Evolutionary conservation across 2,329 filamentous ascomycete species (phyloP).

Genomic region (Cryoendolithus antarcticus): DNA sequence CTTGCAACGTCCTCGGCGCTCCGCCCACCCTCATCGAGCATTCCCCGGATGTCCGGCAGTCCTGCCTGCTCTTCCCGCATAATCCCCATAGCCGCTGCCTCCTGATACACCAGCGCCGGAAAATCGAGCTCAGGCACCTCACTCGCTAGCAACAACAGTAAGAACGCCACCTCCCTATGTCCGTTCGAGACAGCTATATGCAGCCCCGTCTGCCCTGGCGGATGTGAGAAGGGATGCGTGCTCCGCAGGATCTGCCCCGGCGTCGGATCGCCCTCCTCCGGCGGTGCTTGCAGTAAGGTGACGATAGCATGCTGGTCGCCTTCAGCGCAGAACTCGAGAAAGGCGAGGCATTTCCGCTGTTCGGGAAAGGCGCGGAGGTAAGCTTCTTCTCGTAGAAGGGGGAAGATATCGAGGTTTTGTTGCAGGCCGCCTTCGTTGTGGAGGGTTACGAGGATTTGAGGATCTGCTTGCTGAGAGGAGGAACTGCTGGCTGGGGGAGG

Average conservation of each 20-base stretch:
- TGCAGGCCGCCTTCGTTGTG: constrained; percentile 66
- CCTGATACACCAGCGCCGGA: constrained; percentile 47
- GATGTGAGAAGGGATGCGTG: constrained; percentile 49
- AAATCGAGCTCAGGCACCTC: constrained; percentile 46
- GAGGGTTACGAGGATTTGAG: constrained; percentile 52
- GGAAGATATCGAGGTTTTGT: constrained; percentile 57
- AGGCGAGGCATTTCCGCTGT: constrained; percentile 56
- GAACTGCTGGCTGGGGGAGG: constrained; percentile 38
- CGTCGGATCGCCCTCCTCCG: constrained; percentile 37
- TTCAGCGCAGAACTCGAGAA: constrained; percentile 62
- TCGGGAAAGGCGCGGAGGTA: constrained; percentile 59
- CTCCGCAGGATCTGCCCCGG: constrained; percentile 39
- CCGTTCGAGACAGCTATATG: constrained; percentile 59
- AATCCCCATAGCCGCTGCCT: constrained; percentile 47
- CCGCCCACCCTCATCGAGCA: constrained; percentile 42
- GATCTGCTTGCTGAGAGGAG: constrained; percentile 20
- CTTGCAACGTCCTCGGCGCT: constrained; percentile 40
- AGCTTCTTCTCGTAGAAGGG: constrained; percentile 59
- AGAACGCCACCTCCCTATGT: constrained; percentile 56
- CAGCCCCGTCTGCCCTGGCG: constrained; percentile 53
- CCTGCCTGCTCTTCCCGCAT: constrained; percentile 42
- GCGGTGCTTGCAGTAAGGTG: constrained; percentile 48
- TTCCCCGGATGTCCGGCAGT: constrained; percentile 41
- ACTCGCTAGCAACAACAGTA: constrained; percentile 59
- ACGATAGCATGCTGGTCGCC: constrained; percentile 61